phyloP scores from a whole-genome alignment of 1,284 basidiomycete species.

The Tilletia setariae region DNA sequence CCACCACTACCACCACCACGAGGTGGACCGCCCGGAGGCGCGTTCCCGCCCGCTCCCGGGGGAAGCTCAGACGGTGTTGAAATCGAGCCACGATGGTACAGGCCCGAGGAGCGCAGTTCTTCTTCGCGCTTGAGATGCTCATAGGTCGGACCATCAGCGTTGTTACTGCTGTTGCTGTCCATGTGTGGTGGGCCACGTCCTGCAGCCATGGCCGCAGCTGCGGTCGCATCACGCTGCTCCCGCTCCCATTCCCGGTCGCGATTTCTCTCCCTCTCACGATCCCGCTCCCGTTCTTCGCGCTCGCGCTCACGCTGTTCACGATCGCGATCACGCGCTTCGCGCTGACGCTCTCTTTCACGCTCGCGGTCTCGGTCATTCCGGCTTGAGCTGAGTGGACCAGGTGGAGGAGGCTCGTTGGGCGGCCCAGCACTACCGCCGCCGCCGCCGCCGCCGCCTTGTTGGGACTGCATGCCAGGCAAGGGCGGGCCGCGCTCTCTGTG shows the following conservation, averaged over 20 bases:
- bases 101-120: background rate
- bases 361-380: slow-evolving; percentile 38
- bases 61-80: slow-evolving; percentile 6
- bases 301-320: slow-evolving; percentile 31
- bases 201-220: background rate
- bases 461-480: background rate
- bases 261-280: background rate
- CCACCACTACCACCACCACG: slow-evolving; percentile 16
- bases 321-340: slow-evolving; percentile 42
- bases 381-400: background rate
- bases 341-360: slow-evolving; percentile 40
- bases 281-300: slow-evolving; percentile 36
- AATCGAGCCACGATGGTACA: slow-evolving; percentile 8
- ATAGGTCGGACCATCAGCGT: background rate
- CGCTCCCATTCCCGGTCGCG: slow-evolving; percentile 4
- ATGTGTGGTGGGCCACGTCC: too few species aligned
- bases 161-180: too few species aligned
- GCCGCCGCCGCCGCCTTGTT: too few species aligned
- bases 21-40: slow-evolving; percentile 26
- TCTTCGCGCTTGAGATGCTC: slow-evolving; percentile 10
- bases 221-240: slow-evolving; percentile 5
- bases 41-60: slow-evolving; percentile 23
- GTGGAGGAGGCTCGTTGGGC: background rate
- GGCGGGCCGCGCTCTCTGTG: background rate
- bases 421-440: too few species aligned